Conservation (phyloP, 1,284 basidiomycete genomes). For the Cryptococcus sp. region DNA sequence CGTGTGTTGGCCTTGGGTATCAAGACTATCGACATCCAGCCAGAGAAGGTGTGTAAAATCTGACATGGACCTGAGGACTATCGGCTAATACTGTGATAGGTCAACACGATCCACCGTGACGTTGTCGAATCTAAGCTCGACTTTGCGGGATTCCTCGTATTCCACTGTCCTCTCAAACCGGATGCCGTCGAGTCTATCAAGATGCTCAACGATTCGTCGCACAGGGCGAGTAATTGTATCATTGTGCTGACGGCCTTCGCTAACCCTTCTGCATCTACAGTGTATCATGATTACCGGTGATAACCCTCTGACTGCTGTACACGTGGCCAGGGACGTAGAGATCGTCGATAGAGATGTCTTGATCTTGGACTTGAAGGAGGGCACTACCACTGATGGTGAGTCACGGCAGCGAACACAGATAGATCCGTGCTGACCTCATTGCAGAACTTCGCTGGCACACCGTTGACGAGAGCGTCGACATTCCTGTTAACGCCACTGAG, state of each 20-base stretch:
- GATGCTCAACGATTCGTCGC: constrained; percentile 91
- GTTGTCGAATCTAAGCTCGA: constrained; percentile 72
- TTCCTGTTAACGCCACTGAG: constrained; percentile 73
- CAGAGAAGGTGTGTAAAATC: constrained; percentile 63
- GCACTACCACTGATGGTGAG: constrained; percentile 68
- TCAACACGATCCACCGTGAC: constrained; percentile 78
- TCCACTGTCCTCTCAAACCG: constrained; percentile 93
- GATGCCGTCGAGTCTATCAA: constrained; percentile 85
- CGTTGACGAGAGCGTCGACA: constrained; percentile 84
- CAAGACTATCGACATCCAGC: constrained; percentile 73
- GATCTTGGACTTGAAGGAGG: constrained; percentile 85
- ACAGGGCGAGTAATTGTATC: constrained; percentile 67
- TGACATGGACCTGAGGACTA: not conserved
- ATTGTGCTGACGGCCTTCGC: not conserved
- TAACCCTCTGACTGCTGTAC: constrained; percentile 90
- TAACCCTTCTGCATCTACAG: constrained; percentile 52
- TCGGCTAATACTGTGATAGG: constrained; percentile 55
- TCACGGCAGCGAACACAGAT: constrained; percentile 12
- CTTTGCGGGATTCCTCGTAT: constrained; percentile 91
- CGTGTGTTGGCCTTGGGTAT: constrained; percentile 85
- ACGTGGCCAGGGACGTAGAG: constrained; percentile 91
- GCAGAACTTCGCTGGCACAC: constrained; percentile 85
- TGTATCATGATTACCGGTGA: constrained; percentile 98
- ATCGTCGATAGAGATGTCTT: constrained; percentile 91
- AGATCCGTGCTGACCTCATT: not conserved